phyloP scores from a whole-genome alignment of 305 asterid genomes.

The Fraxinus albicans region DNA sequence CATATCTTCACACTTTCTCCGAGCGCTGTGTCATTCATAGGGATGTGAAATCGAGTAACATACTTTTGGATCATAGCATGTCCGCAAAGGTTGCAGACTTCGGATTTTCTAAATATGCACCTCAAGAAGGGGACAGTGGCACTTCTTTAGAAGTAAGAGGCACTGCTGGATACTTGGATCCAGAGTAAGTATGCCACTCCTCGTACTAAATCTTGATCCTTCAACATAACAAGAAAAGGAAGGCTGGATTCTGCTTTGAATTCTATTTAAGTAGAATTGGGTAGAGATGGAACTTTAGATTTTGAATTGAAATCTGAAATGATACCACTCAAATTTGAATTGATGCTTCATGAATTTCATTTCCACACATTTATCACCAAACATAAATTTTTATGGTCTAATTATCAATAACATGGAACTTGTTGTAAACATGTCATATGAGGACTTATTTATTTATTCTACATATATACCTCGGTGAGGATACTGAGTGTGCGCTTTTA shows the following conservation, averaged over 20 bases:
- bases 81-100: constrained; percentile 89
- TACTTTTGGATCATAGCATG: constrained; percentile 92
- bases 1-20: constrained; percentile 75
- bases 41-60: constrained; percentile 91
- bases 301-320: background rate
- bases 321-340: background rate
- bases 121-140: constrained; percentile 89
- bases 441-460: background rate
- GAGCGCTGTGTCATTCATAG: constrained; percentile 82
- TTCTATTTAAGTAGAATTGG: background rate
- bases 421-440: background rate
- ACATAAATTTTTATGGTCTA: background rate
- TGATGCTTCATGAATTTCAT: background rate
- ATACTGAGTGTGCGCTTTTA: background rate
- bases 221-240: background rate
- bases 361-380: background rate
- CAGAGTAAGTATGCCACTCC: constrained; percentile 66
- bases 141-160: constrained; percentile 91
- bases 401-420: background rate
- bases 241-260: background rate
- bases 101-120: constrained; percentile 90
- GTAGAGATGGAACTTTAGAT: background rate
- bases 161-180: constrained; percentile 91
- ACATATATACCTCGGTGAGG: background rate
- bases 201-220: constrained; percentile 1